phyloP scores from a whole-genome alignment of 768 basidiomycete species.

The Boletales sp. region DNA sequence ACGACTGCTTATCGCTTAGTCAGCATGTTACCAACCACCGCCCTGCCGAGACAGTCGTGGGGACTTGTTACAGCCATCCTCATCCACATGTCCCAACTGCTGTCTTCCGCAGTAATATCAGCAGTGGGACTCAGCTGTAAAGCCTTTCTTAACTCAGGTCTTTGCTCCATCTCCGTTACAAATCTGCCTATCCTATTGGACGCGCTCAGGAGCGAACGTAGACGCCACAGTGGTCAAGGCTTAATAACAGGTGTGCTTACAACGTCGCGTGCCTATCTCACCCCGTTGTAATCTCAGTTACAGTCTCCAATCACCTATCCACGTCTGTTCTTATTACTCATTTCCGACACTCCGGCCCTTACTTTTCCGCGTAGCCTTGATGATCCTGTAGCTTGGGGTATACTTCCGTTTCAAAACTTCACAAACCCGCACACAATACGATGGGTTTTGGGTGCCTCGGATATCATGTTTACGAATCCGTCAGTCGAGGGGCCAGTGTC shows the following conservation, averaged over 20 bases:
- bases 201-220: constrained; percentile 51
- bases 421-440: constrained; percentile 58
- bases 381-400: constrained; percentile 85
- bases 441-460: constrained; percentile 91
- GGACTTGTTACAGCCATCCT: not conserved
- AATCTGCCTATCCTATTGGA: constrained; percentile 63
- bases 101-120: constrained; percentile 60
- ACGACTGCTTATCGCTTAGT: constrained; percentile 22
- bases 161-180: constrained; percentile 64
- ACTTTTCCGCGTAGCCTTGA: constrained; percentile 52
- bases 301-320: constrained; percentile 93
- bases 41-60: not conserved
- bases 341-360: constrained; percentile 4
- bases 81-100: constrained; percentile 32
- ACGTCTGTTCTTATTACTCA: constrained; percentile 51
- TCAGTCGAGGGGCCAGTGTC: constrained; percentile 36
- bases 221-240: constrained; percentile 49
- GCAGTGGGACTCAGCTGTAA: constrained; percentile 77
- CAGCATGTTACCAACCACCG: constrained; percentile 7
- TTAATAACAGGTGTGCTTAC: constrained; percentile 63
- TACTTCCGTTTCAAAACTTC: constrained; percentile 65
- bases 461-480: constrained; percentile 94
- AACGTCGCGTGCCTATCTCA: not conserved
- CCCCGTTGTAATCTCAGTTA: constrained; percentile 2
- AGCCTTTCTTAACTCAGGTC: constrained; percentile 63